These are phyloP conservation scores for Periconia macrospinosa DNA, from an alignment of 2,329 filamentous ascomycete genomes.

Conservation along the genomic window DNA sequence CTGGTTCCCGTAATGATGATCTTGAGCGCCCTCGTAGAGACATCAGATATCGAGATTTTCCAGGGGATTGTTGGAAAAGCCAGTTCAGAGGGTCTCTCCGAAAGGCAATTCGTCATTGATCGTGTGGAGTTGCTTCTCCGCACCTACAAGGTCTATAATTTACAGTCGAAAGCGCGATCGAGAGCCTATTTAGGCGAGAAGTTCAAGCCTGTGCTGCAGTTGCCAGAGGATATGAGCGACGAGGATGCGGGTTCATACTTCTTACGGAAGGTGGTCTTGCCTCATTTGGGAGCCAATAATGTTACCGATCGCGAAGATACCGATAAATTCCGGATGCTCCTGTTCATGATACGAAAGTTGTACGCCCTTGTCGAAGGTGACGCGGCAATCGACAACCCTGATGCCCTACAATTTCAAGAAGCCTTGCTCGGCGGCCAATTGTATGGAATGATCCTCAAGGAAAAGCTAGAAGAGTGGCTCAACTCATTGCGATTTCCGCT, in stretches of 20 bases:
- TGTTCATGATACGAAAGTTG: slow-evolving; percentile 96
- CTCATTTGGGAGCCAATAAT: slow-evolving; percentile 84
- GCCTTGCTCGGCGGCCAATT: slow-evolving; percentile 90
- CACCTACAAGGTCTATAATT: slow-evolving; percentile 87
- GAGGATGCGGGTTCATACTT: slow-evolving; percentile 92
- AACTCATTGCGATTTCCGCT: slow-evolving; percentile 60
- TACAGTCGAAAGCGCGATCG: slow-evolving; percentile 81
- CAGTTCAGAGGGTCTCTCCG: slow-evolving; percentile 75
- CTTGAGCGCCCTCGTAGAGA: slow-evolving; percentile 90
- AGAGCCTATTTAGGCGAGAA: slow-evolving; percentile 86
- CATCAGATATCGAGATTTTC: slow-evolving; percentile 94
- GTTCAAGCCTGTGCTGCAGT: slow-evolving; percentile 83
- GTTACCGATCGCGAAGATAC: slow-evolving; percentile 82
- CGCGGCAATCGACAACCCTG: slow-evolving; percentile 91
- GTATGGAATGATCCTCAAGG: slow-evolving; percentile 94
- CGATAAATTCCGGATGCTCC: slow-evolving; percentile 90
- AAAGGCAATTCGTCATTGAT: slow-evolving; percentile 88
- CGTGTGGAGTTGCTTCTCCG: slow-evolving; percentile 88
- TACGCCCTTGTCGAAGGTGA: slow-evolving; percentile 92
- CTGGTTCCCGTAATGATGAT: slow-evolving; percentile 97
- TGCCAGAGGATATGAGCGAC: slow-evolving; percentile 81
- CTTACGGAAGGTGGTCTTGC: slow-evolving; percentile 82
- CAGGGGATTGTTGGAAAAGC: slow-evolving; percentile 84
- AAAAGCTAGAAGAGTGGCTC: slow-evolving; percentile 88
- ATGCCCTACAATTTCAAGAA: slow-evolving; percentile 95